Conservation (phyloP, 2,329 filamentous ascomycete species). For the Pseudocercospora eumusae region DNA sequence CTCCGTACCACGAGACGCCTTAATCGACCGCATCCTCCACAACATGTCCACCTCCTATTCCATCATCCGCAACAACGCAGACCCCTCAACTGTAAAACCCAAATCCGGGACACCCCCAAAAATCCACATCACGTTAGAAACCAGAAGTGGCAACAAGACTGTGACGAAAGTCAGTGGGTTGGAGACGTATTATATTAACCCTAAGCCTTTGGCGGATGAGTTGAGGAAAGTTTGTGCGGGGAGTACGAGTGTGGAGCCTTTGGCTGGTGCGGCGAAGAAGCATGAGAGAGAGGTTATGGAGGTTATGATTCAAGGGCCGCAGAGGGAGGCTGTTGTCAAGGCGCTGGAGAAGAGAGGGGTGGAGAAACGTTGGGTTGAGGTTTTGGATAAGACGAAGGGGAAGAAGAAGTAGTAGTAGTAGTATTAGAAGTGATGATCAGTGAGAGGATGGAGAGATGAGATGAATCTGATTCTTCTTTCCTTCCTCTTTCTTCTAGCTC, state of each 20-base stretch:
- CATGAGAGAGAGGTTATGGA: conserved; percentile 65
- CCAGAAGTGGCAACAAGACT: conserved; percentile 65
- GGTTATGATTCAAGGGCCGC: conserved; percentile 67
- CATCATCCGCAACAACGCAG: conserved; percentile 54
- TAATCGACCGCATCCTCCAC: conserved; percentile 61
- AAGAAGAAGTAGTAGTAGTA: conserved; percentile 51
- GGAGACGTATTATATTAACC: conserved; percentile 63
- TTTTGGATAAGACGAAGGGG: conserved; percentile 68
- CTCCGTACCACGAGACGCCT: conserved; percentile 60
- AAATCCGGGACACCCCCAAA: conserved; percentile 63
- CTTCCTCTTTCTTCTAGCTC: too few species aligned
- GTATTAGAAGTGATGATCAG: conserved; percentile 9
- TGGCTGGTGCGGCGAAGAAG: conserved; percentile 61
- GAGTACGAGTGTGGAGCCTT: conserved; percentile 64
- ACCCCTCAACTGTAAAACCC: conserved; percentile 54
- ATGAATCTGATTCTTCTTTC: background rate
- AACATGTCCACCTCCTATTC: conserved; percentile 59
- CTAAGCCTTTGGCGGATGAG: conserved; percentile 63
- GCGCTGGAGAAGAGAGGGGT: conserved; percentile 62
- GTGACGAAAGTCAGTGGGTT: conserved; percentile 64
- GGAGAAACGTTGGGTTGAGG: conserved; percentile 60
- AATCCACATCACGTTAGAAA: conserved; percentile 61
- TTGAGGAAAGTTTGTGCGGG: conserved; percentile 68
- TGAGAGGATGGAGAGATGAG: background rate
- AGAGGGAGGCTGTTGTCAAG: conserved; percentile 61